A percentile compares a stretch with the other conserved stretches of the same genome.
These are phyloP conservation scores for Paecilomyces fulvus DNA, from an alignment of 2,329 filamentous ascomycete species.

Conservation along the genomic window DNA sequence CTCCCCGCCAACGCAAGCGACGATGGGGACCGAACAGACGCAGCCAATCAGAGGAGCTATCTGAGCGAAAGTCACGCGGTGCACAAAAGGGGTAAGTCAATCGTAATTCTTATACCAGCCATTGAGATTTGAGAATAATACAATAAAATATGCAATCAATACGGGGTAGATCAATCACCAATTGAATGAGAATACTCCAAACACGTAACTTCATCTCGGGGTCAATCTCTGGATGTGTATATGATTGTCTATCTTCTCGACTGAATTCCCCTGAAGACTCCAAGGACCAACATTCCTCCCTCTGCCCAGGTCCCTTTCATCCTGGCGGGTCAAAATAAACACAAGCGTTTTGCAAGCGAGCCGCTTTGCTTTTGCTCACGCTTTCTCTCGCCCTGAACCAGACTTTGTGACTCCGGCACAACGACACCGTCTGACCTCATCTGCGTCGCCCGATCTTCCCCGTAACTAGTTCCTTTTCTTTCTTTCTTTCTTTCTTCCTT, in stretches of 20 bases:
- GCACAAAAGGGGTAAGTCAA: background rate
- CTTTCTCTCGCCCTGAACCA: conserved; percentile 3
- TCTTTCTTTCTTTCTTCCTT: conserved; percentile 7
- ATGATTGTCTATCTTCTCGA: too few species aligned
- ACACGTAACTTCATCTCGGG: too few species aligned
- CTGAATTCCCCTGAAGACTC: too few species aligned
- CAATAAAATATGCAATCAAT: too few species aligned
- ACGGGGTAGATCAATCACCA: too few species aligned
- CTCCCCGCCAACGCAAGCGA: background rate
- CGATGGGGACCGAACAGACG: background rate
- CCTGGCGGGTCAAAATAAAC: conserved; percentile 29
- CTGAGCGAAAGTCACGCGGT: background rate
- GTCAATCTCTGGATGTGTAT: too few species aligned
- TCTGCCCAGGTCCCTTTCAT: conserved; percentile 1
- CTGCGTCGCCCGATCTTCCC: background rate
- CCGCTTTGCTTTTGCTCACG: conserved; percentile 7
- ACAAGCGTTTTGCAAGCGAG: conserved; percentile 15
- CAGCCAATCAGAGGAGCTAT: background rate
- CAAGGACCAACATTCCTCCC: background rate
- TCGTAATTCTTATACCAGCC: background rate
- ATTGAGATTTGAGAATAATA: too few species aligned
- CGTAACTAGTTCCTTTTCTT: conserved; percentile 2
- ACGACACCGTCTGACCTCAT: background rate
- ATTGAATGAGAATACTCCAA: too few species aligned
- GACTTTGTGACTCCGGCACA: background rate